These are phyloP conservation scores for Lachancea waltii DNA, from an alignment of 805 yeast species.

Conservation along the genomic window DNA sequence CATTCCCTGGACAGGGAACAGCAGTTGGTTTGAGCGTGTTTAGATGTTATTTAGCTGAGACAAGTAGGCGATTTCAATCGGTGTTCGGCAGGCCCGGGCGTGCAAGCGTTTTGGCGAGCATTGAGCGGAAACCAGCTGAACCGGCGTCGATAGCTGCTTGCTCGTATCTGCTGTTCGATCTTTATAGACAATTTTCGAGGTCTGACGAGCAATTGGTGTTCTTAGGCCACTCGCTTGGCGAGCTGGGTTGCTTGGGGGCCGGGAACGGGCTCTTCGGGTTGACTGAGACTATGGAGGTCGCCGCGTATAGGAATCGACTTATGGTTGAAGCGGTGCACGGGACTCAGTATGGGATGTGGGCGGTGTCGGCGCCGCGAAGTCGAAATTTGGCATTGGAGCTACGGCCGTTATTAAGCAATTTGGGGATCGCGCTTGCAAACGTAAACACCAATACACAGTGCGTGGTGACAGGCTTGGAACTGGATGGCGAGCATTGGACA, in stretches of 20 bases:
- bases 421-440: constrained; percentile 24
- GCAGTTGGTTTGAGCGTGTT: constrained; percentile 23
- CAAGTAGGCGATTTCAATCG: constrained; percentile 16
- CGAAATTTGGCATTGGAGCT: constrained; percentile 24
- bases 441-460: constrained; percentile 30
- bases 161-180: constrained; percentile 23
- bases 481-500: constrained; percentile 24
- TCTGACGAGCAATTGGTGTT: constrained; percentile 9
- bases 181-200: constrained; percentile 1
- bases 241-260: constrained; percentile 27
- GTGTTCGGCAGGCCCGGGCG: constrained; percentile 20
- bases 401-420: constrained; percentile 6
- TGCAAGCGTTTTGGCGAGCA: constrained; percentile 13
- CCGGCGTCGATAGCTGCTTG: constrained; percentile 32
- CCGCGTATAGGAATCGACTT: constrained; percentile 29
- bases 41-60: constrained; percentile 21
- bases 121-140: constrained; percentile 23
- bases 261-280: constrained; percentile 23
- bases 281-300: constrained; percentile 27
- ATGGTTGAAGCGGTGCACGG: constrained; percentile 30
- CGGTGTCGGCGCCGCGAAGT: constrained; percentile 27
- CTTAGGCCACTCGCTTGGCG: constrained; percentile 34
- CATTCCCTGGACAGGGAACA: constrained; percentile 34
- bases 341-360: constrained; percentile 29
- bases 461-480: constrained; percentile 29